Evolutionary conservation across 345 rosid genomes (phyloP), one percentile per base, ranked within the genome.

Genomic region (Euphorbia lathyris): DNA sequence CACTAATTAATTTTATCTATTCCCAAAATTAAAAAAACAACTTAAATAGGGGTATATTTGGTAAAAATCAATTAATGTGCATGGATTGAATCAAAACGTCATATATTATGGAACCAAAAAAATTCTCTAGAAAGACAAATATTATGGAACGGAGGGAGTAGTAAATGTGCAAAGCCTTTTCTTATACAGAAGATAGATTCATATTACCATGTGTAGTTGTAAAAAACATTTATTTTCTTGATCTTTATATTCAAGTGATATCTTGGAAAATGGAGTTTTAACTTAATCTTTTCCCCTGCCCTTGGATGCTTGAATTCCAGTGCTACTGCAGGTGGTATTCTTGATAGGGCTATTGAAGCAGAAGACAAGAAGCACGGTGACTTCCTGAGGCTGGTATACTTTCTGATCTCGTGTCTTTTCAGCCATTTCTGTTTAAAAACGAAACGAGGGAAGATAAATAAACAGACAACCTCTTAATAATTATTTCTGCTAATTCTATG

Each of bases 341-440:
- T 95, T 27, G 99, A 95, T 78, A 88, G 94, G 78, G 98, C 98
- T 48, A 86, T 92, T 74, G 94, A 92, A 78, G 99, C 99, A 38
- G 99, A 95, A 84, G 99, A 92, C 65, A 81, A 74, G 55, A 92
- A 72, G 83, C 99, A 95, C 74, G 98, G 96, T 17, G 99, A 95
- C 84, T 83, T 92, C 80, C 72, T 95, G 84, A 86, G 97, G 84
- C 96, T 95, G 92, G 98, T 95, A 86, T 68, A 38, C 62, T 32
- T 51, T 64, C 70, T 23, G 26, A 14, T 43, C 59, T 72, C 67
- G 22, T 42, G 69, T 45, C 40, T 26, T 22, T 22, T 67, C 45
- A 34, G 30, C 63, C 29, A 36, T 70, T 78, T 73, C 60, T 75
- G 42, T 17, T 7, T 0, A 29, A 32, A 34, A 12, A 3, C 34